Percentiles rank a stretch among this genome's conserved stretches.
These are phyloP conservation scores for Polyporus arcularius DNA, from an alignment of 768 basidiomycete species.

Conservation along the genomic window DNA sequence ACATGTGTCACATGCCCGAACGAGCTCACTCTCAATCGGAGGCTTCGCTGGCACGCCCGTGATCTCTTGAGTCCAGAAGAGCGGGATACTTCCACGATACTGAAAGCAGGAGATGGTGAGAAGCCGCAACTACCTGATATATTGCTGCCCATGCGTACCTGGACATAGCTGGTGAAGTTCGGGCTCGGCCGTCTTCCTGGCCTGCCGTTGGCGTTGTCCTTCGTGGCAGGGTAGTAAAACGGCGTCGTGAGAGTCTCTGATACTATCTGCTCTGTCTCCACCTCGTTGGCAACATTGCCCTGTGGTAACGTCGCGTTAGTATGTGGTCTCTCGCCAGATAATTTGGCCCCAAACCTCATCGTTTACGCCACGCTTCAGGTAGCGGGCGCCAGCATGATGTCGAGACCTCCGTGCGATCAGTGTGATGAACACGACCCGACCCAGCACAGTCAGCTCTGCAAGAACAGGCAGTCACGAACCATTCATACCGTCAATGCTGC, in stretches of 20 bases:
- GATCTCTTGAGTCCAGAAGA: constrained; percentile 96
- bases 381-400: constrained; percentile 94
- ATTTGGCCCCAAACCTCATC: constrained; percentile 61
- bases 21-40: constrained; percentile 85
- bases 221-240: constrained; percentile 71
- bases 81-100: constrained; percentile 94
- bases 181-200: constrained; percentile 62
- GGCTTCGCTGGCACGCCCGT: constrained; percentile 90
- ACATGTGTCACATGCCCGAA: neutral
- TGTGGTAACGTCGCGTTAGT: constrained; percentile 29
- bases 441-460: constrained; percentile 88
- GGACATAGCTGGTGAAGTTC: constrained; percentile 93
- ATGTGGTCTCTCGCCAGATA: neutral
- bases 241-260: constrained; percentile 87
- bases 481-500: neutral
- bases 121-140: neutral
- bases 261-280: constrained; percentile 98
- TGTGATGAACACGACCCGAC: constrained; percentile 88
- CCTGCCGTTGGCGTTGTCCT: constrained; percentile 33
- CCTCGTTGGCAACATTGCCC: constrained; percentile 99
- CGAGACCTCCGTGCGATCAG: constrained; percentile 94
- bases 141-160: constrained; percentile 46
- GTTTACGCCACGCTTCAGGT: constrained; percentile 92
- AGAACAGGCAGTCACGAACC: neutral
- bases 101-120: constrained; percentile 26